Percentiles rank a stretch among this genome's conserved stretches.
phyloP scores from a whole-genome alignment of 331 rosid species.

The Rhamnella rubrinervis region DNA sequence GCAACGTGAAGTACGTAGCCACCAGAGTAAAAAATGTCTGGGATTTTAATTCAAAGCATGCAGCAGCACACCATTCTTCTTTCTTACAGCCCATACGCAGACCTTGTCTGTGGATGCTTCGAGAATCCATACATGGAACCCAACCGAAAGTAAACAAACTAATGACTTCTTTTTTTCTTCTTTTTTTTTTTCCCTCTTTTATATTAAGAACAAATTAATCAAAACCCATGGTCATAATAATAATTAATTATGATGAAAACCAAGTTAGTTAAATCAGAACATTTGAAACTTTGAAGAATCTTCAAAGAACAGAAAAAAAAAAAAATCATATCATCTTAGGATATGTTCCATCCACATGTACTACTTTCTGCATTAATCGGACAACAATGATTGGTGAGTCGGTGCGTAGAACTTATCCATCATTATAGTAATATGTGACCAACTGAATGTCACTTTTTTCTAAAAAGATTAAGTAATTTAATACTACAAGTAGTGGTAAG shows the following conservation, averaged over 20 bases:
- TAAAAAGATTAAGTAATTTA: not conserved
- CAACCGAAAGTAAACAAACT: constrained; percentile 14
- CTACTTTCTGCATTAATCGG: not conserved
- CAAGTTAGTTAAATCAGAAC: constrained; percentile 8
- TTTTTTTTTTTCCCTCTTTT: too few relatives aligned
- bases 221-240: not conserved
- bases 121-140: not conserved
- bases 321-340: constrained; percentile 16
- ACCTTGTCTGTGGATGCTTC: too few relatives aligned
- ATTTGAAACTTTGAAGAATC: constrained; percentile 18
- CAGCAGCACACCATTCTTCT: constrained; percentile 4
- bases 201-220: too few relatives aligned
- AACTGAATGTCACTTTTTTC: not conserved
- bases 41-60: not conserved
- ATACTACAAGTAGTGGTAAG: not conserved
- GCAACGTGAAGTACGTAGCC: too few relatives aligned
- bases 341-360: constrained; percentile 20
- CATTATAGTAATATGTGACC: constrained; percentile 8
- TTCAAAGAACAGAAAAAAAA: not conserved
- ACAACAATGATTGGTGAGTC: constrained; percentile 31
- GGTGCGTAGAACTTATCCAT: constrained; percentile 32
- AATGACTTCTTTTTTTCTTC: too few relatives aligned
- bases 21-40: too few relatives aligned
- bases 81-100: not conserved
- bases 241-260: constrained; percentile 2